Percentiles rank a stretch among this genome's conserved stretches.
These are phyloP conservation scores for Linnemannia hyalina DNA, from an alignment of 192 early-diverging fungal species.

Conservation along the genomic window DNA sequence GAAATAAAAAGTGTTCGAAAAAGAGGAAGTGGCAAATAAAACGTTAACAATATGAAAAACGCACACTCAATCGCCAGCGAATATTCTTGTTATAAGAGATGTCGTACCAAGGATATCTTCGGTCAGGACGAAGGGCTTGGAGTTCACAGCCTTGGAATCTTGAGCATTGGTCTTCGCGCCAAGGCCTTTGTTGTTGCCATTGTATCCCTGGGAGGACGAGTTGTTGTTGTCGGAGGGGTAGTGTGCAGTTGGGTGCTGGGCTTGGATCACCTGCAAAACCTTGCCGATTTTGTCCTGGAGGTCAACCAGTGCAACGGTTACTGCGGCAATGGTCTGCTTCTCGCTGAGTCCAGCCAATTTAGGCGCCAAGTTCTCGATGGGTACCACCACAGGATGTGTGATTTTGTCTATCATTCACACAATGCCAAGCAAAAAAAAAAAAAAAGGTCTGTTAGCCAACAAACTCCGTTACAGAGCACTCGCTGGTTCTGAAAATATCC, in stretches of 20 bases:
- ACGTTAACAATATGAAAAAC: not conserved
- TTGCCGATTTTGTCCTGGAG: constrained; percentile 39
- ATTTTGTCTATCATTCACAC: constrained; percentile 19
- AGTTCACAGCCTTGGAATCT: constrained; percentile 3
- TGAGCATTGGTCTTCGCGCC: not conserved
- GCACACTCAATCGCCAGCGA: not conserved
- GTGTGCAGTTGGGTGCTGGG: constrained; percentile 24
- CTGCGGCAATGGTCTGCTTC: constrained; percentile 41
- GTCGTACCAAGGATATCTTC: constrained; percentile 42
- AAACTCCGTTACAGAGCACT: not conserved
- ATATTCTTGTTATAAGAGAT: not conserved
- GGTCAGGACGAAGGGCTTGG: constrained; percentile 35
- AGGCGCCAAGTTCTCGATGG: constrained; percentile 22
- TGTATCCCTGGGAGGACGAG: not conserved
- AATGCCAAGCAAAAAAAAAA: not conserved
- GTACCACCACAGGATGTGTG: constrained; percentile 28
- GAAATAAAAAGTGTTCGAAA: not conserved
- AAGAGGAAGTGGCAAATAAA: not conserved
- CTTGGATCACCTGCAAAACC: constrained; percentile 28
- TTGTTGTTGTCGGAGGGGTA: not conserved
- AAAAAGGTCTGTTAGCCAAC: not conserved
- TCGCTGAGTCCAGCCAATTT: constrained; percentile 29
- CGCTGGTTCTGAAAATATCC: not conserved
- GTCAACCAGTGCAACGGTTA: constrained; percentile 29
- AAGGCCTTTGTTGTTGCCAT: not conserved